phyloP scores from a whole-genome alignment of 2,329 filamentous ascomycete species.

The Sporothrix pseudoabietina region DNA sequence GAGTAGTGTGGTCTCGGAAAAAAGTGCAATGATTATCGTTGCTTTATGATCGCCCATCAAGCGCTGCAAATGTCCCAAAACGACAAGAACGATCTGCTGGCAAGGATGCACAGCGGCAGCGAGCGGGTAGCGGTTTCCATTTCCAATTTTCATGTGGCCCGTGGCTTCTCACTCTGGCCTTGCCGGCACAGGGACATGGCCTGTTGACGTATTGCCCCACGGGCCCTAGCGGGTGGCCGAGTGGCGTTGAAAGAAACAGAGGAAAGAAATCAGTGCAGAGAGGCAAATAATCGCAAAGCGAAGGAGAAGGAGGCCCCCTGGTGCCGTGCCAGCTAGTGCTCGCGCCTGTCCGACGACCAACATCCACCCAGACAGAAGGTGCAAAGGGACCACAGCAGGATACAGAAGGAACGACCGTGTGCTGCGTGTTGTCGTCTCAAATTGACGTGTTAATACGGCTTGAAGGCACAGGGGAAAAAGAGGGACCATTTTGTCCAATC shows the following conservation, averaged over 20 bases:
- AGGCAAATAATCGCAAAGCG: not conserved
- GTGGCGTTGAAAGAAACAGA: slow-evolving; percentile 5
- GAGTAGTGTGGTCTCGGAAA: not conserved
- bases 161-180: not conserved
- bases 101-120: not conserved
- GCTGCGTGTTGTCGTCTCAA: not conserved
- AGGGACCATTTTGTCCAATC: not conserved
- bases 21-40: slow-evolving; percentile 15
- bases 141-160: not conserved
- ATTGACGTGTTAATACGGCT: not conserved
- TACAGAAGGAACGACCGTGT: not conserved
- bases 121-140: not conserved
- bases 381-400: not conserved
- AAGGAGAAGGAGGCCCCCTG: not conserved
- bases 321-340: not conserved
- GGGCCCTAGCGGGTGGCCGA: slow-evolving; percentile 1
- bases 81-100: not conserved
- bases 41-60: not conserved
- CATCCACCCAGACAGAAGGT: not conserved
- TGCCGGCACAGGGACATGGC: not conserved
- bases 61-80: slow-evolving; percentile 11
- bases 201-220: not conserved
- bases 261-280: not conserved
- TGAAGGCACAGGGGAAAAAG: not conserved
- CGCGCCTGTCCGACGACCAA: not conserved